A percentile compares a stretch with the other conserved stretches of the same genome.
Evolutionary conservation across 2,329 filamentous ascomycete genomes (phyloP).

Genomic region (Saccharata proteae): DNA sequence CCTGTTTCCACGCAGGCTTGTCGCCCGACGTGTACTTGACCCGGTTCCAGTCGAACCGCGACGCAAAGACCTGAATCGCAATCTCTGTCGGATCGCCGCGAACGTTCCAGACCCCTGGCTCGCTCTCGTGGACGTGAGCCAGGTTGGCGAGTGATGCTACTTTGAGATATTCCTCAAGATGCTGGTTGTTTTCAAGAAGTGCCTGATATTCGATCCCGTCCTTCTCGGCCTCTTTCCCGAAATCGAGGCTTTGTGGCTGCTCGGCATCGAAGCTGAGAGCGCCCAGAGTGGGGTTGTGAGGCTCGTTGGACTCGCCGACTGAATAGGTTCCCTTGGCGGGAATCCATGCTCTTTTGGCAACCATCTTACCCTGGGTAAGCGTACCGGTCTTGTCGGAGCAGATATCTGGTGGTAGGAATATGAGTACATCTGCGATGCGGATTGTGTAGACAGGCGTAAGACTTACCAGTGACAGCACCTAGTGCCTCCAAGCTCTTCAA

Average conservation of each 20-base stretch:
- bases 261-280: slow-evolving; percentile 14
- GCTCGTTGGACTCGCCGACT: slow-evolving; percentile 42
- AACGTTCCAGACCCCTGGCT: slow-evolving; percentile 49
- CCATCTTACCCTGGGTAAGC: slow-evolving; percentile 43
- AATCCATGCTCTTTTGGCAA: slow-evolving; percentile 48
- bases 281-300: slow-evolving; percentile 45
- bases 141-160: slow-evolving; percentile 55
- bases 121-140: slow-evolving; percentile 46
- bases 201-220: slow-evolving; percentile 12
- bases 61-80: slow-evolving; percentile 62
- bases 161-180: slow-evolving; percentile 46
- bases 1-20: slow-evolving; percentile 19
- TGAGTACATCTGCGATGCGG: too few relatives aligned
- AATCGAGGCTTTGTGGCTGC: slow-evolving; percentile 15
- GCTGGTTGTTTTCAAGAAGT: slow-evolving; percentile 33
- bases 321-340: slow-evolving; percentile 46
- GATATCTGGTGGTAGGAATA: too few relatives aligned
- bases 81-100: slow-evolving; percentile 61
- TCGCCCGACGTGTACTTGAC: slow-evolving; percentile 35
- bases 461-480: slow-evolving; percentile 30
- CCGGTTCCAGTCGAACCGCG: slow-evolving; percentile 53
- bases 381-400: slow-evolving; percentile 27
- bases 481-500: slow-evolving; percentile 28
- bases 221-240: slow-evolving; percentile 4
- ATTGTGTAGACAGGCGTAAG: too few relatives aligned